Evolutionary conservation across 176 grass and related monocot species (phyloP).

Genomic region (Ensete ventricosum): DNA sequence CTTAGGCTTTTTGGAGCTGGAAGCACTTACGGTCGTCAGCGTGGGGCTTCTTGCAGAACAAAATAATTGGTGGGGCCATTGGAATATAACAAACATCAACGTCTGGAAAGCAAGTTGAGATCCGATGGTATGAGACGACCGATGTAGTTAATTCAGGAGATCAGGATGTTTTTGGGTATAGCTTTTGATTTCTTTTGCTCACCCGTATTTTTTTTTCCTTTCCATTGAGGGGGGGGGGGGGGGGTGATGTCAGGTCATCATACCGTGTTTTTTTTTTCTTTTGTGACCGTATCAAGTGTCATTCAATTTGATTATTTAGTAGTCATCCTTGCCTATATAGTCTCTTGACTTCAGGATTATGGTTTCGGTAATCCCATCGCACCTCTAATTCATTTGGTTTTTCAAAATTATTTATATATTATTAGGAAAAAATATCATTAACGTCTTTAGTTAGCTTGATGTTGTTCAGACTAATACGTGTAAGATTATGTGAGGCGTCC

Average conservation of each 20-base stretch:
- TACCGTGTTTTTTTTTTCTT: too few relatives aligned
- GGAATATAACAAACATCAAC: background rate
- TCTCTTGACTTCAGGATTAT: background rate
- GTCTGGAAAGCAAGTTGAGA: background rate
- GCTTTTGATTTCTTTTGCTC: constrained; percentile 2
- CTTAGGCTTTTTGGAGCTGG: background rate
- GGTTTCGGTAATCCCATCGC: too few relatives aligned
- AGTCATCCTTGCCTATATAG: background rate
- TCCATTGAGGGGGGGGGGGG: background rate
- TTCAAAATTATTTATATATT: too few relatives aligned
- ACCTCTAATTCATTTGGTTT: too few relatives aligned
- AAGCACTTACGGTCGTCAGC: background rate
- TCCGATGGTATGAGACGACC: background rate
- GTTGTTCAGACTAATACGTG: too few relatives aligned
- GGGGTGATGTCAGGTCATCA: background rate
- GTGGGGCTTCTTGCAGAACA: background rate
- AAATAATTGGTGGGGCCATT: background rate
- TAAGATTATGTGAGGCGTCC: too few relatives aligned
- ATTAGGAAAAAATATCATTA: too few relatives aligned
- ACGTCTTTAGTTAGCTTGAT: too few relatives aligned
- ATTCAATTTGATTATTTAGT: too few relatives aligned
- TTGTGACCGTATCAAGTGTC: too few relatives aligned
- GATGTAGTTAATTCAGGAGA: background rate
- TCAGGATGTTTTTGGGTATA: background rate
- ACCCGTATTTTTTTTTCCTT: background rate